phyloP scores from a whole-genome alignment of 306 rosid genomes.

The Glycine tomentella region DNA sequence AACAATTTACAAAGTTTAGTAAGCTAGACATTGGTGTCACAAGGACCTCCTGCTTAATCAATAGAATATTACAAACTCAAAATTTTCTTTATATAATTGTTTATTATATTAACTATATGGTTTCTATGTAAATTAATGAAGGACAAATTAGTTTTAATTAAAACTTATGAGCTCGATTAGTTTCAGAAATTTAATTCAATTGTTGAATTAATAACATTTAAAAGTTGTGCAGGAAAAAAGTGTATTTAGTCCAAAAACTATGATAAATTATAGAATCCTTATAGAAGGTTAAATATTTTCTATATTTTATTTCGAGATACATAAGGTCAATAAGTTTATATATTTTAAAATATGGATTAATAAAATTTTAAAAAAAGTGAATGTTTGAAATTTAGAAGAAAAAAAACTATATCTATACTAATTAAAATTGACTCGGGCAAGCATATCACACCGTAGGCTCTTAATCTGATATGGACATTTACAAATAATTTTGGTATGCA shows the following conservation, averaged over 20 bases:
- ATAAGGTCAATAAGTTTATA: background rate
- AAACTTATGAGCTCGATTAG: no score
- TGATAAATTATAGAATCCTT: background rate
- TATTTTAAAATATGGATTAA: background rate
- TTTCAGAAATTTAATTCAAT: no score
- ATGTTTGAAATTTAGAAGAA: background rate
- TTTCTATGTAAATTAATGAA: no score
- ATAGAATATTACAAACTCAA: no score
- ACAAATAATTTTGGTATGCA: slow-evolving; percentile 1
- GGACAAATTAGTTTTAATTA: no score
- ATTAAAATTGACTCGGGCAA: background rate
- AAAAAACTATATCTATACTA: background rate
- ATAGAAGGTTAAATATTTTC: background rate
- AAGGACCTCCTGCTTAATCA: no score
- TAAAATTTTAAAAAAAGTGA: background rate
- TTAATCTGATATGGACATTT: background rate
- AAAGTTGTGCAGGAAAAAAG: background rate
- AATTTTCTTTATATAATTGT: no score
- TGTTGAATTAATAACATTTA: background rate
- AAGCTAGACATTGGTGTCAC: no score
- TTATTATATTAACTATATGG: no score
- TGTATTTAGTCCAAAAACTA: background rate
- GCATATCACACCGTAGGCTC: background rate
- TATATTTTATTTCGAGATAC: background rate
- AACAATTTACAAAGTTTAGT: no score